These are phyloP conservation scores for Gossypium lobatum DNA, from an alignment of 441 rosid genomes.

Conservation along the genomic window DNA sequence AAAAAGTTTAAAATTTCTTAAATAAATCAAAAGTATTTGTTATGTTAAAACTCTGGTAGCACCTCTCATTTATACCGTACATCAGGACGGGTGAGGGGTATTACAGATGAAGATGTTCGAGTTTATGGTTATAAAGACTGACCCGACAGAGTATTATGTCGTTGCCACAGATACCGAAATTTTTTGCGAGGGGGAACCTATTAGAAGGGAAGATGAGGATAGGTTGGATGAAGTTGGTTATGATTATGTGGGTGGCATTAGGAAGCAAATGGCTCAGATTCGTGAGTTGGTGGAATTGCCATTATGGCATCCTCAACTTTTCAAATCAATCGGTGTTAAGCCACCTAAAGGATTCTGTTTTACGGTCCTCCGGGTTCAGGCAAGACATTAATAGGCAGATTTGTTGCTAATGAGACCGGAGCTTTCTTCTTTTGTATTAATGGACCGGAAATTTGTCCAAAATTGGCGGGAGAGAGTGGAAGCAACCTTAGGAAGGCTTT, in stretches of 20 bases:
- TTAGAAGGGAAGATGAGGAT: conserved; percentile 51
- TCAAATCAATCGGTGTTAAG: conserved; percentile 65
- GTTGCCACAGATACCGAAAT: conserved; percentile 62
- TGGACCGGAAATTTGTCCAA: conserved; percentile 65
- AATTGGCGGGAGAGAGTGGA: conserved; percentile 61
- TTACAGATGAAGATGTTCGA: conserved; percentile 22
- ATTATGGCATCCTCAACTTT: conserved; percentile 57
- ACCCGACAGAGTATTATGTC: conserved; percentile 53
- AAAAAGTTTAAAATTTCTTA: too few species aligned
- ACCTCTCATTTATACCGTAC: too few species aligned
- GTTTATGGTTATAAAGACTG: conserved; percentile 51
- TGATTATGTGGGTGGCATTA: conserved; percentile 65
- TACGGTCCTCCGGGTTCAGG: conserved; percentile 70
- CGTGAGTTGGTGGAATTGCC: conserved; percentile 61
- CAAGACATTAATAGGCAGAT: conserved; percentile 58
- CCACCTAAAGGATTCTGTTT: conserved; percentile 62
- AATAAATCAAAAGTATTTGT: too few species aligned
- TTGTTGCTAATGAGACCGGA: conserved; percentile 62
- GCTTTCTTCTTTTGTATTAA: conserved; percentile 65
- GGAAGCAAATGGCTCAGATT: conserved; percentile 68
- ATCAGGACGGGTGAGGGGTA: too few species aligned
- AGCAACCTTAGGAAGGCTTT: conserved; percentile 66
- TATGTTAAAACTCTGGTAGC: too few species aligned
- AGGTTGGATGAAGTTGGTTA: conserved; percentile 59
- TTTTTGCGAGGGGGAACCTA: conserved; percentile 61